Conservation (phyloP, 1,284 basidiomycete species). For the Prillingera fragicola region DNA sequence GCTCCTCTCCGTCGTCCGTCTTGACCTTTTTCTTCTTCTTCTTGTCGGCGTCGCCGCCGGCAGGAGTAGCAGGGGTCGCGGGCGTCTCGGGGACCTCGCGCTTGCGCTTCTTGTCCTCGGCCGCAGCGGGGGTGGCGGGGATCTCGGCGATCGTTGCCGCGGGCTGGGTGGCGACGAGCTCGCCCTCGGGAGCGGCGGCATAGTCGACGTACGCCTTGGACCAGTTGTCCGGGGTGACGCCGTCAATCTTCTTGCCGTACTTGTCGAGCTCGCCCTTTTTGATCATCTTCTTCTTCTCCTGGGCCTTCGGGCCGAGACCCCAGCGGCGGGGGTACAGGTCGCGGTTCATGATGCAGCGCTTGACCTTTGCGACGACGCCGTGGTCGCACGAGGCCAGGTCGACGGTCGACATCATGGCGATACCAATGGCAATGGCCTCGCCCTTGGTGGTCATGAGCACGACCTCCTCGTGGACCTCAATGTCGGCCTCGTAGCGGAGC, state of each 20-base stretch:
- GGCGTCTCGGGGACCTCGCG: constrained; percentile 50
- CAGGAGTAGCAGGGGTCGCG: constrained; percentile 44
- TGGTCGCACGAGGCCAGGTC: constrained; percentile 98
- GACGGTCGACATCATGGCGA: constrained; percentile 98
- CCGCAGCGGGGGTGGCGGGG: constrained; percentile 43
- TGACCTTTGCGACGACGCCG: constrained; percentile 98
- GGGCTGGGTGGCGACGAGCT: constrained; percentile 40
- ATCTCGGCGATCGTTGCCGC: constrained; percentile 43
- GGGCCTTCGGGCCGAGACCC: constrained; percentile 93
- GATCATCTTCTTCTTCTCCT: constrained; percentile 97
- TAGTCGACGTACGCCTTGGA: constrained; percentile 91
- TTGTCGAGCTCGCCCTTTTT: constrained; percentile 96
- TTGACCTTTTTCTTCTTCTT: constrained; percentile 55
- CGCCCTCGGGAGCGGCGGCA: constrained; percentile 29
- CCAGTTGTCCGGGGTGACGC: constrained; percentile 87
- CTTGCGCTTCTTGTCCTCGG: constrained; percentile 51
- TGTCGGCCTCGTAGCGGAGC: constrained; percentile 93
- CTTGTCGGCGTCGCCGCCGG: constrained; percentile 55
- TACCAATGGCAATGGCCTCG: constrained; percentile 94
- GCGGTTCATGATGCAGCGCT: constrained; percentile 99
- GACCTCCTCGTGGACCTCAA: constrained; percentile 92
- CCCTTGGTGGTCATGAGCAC: constrained; percentile 99
- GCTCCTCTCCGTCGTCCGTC: constrained; percentile 47
- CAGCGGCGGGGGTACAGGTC: constrained; percentile 97
- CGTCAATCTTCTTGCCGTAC: constrained; percentile 87